Evolutionary conservation across 768 basidiomycete species (phyloP).

Genomic region (Basidioascus undulatus): DNA sequence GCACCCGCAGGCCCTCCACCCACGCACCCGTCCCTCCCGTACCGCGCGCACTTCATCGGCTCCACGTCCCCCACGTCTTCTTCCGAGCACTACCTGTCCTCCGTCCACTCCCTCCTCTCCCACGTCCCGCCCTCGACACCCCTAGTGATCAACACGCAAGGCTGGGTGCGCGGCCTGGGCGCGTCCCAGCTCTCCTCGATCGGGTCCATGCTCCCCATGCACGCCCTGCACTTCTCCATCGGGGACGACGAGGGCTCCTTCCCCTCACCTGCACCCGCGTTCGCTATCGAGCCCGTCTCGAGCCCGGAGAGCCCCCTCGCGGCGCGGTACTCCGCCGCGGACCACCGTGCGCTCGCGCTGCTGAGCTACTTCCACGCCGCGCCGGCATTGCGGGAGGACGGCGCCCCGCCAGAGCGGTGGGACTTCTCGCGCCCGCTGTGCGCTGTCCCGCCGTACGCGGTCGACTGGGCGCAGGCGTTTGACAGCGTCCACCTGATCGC

Average conservation of each 20-base stretch:
- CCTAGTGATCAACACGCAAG: slow-evolving; percentile 83
- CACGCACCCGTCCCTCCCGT: slow-evolving; percentile 50
- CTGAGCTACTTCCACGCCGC: slow-evolving; percentile 53
- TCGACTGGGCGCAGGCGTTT: slow-evolving; percentile 32
- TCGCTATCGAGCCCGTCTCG: slow-evolving; percentile 20
- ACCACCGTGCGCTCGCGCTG: slow-evolving; percentile 42
- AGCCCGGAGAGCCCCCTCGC: slow-evolving; percentile 21
- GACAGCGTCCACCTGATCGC: slow-evolving; percentile 43
- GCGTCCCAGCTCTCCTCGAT: slow-evolving; percentile 14
- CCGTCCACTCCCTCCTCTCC: slow-evolving; percentile 36
- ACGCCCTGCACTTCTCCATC: slow-evolving; percentile 5
- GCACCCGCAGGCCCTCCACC: slow-evolving; percentile 48
- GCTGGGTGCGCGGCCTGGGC: slow-evolving; percentile 86
- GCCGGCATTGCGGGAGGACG: slow-evolving; percentile 18
- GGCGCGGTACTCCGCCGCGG: slow-evolving; percentile 32
- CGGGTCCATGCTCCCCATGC: slow-evolving; percentile 8
- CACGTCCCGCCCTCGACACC: slow-evolving; percentile 23
- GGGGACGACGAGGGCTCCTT: slow-evolving; percentile 8
- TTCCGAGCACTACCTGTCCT: slow-evolving; percentile 49
- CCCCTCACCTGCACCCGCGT: background rate
- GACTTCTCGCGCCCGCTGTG: slow-evolving; percentile 41
- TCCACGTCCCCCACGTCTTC: slow-evolving; percentile 48
- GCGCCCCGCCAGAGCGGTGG: slow-evolving; percentile 32
- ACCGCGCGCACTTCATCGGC: slow-evolving; percentile 59
- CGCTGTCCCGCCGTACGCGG: slow-evolving; percentile 43